These are phyloP conservation scores for Tetracladium maxilliforme DNA, from an alignment of 2,329 filamentous ascomycete species.

Conservation along the genomic window DNA sequence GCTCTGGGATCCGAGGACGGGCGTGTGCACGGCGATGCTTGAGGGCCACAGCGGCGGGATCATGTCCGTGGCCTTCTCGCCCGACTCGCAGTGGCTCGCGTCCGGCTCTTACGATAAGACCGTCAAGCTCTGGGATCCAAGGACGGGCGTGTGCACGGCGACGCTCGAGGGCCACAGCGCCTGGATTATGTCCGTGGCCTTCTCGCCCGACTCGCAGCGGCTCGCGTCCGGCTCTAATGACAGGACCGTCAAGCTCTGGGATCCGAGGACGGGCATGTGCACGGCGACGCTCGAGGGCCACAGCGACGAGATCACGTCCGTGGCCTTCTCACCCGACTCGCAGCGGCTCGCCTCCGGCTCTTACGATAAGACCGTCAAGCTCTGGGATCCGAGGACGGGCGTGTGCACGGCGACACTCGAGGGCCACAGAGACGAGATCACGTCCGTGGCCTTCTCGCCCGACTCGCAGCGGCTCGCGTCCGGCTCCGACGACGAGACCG, in stretches of 20 bases:
- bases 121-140: constrained; percentile 2
- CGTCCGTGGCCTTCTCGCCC: constrained; percentile 3
- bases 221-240: constrained; percentile 2
- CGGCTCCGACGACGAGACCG: constrained; percentile 1
- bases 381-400: constrained; percentile 2
- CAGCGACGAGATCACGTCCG: too few relatives aligned
- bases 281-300: too few relatives aligned
- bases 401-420: not conserved
- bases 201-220: constrained; percentile 3
- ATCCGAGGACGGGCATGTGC: constrained; percentile 1
- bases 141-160: constrained; percentile 2
- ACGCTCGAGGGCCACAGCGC: constrained; percentile 2
- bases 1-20: too few relatives aligned
- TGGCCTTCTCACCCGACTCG: too few relatives aligned
- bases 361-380: constrained; percentile 1
- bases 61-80: constrained; percentile 6
- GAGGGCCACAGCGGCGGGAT: constrained; percentile 4
- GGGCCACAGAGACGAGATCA: not conserved
- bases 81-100: constrained; percentile 3
- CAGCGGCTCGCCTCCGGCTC: too few relatives aligned
- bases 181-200: constrained; percentile 2
- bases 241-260: constrained; percentile 2
- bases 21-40: too few relatives aligned
- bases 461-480: constrained; percentile 1
- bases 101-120: constrained; percentile 6